Evolutionary conservation across 768 basidiomycete genomes (phyloP).

Genomic region (Naganishia vishniacii): DNA sequence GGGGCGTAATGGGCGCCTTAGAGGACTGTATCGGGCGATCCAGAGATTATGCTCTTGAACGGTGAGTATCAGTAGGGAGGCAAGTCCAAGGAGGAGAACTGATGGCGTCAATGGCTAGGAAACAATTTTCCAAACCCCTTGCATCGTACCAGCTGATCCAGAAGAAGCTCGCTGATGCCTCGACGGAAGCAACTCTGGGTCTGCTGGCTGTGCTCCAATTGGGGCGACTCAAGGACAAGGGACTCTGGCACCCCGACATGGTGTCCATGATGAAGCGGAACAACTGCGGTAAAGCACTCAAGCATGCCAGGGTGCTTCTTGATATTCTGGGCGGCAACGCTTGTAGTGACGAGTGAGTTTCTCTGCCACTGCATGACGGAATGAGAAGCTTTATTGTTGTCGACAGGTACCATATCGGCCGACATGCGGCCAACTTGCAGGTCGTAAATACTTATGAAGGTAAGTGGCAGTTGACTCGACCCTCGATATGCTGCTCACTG

Average conservation of each 20-base stretch:
- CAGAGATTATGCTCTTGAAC: constrained; percentile 76
- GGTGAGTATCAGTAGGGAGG: constrained; percentile 49
- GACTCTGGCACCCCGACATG: constrained; percentile 76
- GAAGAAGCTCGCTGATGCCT: constrained; percentile 92
- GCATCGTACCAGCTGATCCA: constrained; percentile 96
- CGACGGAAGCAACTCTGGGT: constrained; percentile 75
- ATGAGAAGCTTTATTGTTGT: neutral
- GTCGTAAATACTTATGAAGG: constrained; percentile 97
- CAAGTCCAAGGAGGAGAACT: constrained; percentile 13
- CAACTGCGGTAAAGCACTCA: constrained; percentile 86
- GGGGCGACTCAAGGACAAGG: constrained; percentile 80
- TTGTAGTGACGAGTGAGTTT: constrained; percentile 81
- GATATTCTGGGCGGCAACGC: constrained; percentile 95
- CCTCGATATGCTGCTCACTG: too few species aligned
- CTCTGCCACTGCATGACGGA: neutral
- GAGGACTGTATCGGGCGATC: constrained; percentile 80
- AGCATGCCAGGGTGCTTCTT: constrained; percentile 71
- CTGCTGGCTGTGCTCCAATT: constrained; percentile 50
- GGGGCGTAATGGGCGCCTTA: constrained; percentile 92
- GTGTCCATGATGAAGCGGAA: constrained; percentile 90
- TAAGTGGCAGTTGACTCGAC: too few species aligned
- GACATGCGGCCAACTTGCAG: constrained; percentile 90
- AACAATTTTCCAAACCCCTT: constrained; percentile 81
- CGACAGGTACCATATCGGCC: constrained; percentile 81
- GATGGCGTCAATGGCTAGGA: constrained; percentile 36